Evolutionary conservation across 106 monocot species (phyloP).

Genomic region (Phalaenopsis aphrodite): DNA sequence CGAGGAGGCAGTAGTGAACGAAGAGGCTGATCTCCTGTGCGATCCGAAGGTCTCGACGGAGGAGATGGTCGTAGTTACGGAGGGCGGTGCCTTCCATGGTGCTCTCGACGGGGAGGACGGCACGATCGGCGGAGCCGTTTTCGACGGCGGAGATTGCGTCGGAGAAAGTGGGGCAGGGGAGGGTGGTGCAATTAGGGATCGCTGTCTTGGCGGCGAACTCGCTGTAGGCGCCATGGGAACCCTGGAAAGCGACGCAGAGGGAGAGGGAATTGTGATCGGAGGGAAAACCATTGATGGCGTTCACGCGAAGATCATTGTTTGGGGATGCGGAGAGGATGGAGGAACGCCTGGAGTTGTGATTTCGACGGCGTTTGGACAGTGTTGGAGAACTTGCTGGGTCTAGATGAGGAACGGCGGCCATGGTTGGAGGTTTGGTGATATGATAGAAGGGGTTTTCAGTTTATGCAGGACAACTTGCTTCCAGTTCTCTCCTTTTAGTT

Average conservation of each 20-base stretch:
- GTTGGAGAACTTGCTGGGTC: not conserved
- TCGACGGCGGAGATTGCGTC: slow-evolving; percentile 43
- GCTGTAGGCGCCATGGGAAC: slow-evolving; percentile 63
- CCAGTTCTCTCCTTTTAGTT: no score
- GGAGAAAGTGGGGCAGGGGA: slow-evolving; percentile 48
- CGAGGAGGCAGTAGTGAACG: slow-evolving; percentile 68
- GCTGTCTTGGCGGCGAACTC: slow-evolving; percentile 73
- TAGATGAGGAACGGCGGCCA: not conserved
- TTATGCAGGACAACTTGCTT: no score
- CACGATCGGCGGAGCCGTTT: slow-evolving; percentile 37
- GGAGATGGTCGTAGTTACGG: slow-evolving; percentile 62
- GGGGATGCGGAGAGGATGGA: not conserved
- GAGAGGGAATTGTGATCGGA: not conserved
- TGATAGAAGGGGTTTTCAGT: not conserved
- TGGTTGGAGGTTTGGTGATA: not conserved
- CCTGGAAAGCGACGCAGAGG: slow-evolving; percentile 52
- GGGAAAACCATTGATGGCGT: not conserved
- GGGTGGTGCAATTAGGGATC: slow-evolving; percentile 36
- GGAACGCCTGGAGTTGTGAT: not conserved
- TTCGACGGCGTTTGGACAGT: not conserved
- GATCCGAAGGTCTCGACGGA: slow-evolving; percentile 47
- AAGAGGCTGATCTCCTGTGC: slow-evolving; percentile 57
- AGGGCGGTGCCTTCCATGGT: slow-evolving; percentile 46
- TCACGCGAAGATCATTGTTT: slow-evolving; percentile 1
- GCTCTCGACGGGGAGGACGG: slow-evolving; percentile 61